Conservation (phyloP, 805 yeast species). For the Saccharomyces eubayanus region DNA sequence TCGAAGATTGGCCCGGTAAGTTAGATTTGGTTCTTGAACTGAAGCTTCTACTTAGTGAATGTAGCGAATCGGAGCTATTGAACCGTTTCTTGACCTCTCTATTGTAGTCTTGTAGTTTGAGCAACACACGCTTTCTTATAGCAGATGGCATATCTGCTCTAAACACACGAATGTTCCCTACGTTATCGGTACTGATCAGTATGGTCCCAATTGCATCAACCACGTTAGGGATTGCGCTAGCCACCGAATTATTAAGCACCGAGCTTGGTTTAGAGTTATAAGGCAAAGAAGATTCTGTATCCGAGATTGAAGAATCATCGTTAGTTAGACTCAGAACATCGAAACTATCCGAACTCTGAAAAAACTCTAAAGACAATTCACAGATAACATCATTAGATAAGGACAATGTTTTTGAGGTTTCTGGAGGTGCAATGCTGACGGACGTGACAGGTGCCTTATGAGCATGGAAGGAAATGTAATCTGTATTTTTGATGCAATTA, state of each 20-base stretch:
- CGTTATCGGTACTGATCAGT: constrained; percentile 67
- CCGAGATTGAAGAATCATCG: not conserved
- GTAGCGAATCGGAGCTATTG: constrained; percentile 2
- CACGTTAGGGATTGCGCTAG: constrained; percentile 16
- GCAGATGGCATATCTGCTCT: constrained; percentile 66
- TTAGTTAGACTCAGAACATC: constrained; percentile 1
- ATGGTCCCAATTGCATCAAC: constrained; percentile 37
- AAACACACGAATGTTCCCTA: constrained; percentile 66
- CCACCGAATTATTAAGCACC: not conserved
- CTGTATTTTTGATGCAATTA: constrained; percentile 39
- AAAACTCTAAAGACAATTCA: constrained; percentile 40
- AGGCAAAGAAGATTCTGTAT: not conserved
- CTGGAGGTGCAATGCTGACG: constrained; percentile 69
- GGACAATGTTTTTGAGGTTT: constrained; percentile 55
- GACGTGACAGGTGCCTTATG: constrained; percentile 66
- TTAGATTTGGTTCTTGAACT: not conserved
- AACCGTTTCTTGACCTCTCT: not conserved
- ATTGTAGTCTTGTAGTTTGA: constrained; percentile 11
- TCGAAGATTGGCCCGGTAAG: not conserved
- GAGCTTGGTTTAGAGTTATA: not conserved
- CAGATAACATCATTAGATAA: constrained; percentile 73
- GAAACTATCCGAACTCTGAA: not conserved
- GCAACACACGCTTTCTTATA: constrained; percentile 32
- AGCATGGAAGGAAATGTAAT: constrained; percentile 67
- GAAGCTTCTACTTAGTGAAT: constrained; percentile 1